Evolutionary conservation across 208 protist species (phyloP), one percentile per base, ranked within the genome.

Genomic region (Wallacemonas sp.): DNA sequence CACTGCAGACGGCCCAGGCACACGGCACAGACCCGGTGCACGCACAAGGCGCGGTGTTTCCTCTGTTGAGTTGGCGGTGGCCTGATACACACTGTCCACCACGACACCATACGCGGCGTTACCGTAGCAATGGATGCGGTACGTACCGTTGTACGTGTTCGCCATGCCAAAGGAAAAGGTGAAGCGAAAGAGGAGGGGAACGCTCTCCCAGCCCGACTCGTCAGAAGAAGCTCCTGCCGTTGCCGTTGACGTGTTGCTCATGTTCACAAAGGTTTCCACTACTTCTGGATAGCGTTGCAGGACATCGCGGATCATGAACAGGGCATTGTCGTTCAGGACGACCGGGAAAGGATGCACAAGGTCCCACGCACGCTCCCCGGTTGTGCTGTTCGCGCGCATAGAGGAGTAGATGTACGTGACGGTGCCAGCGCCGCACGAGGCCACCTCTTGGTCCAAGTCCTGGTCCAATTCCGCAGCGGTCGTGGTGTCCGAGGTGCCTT

Each of bases 101-200:
- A 36, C 52, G 32, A 70, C 55, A 19, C 21, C 33, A 58, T 68
- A 6, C 39, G 6, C 57, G 33, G 39, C 41, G 29, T 70, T 75
- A 26, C 78, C 73, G 64, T 73, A 72, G 63, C 78, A 83, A 67
- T 83, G 78, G 16, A 79, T 1, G 23, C 61, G 61, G 33, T 72
- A 83, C 4, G 2, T 34, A 1, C 73, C 78, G 38, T 46, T 58
- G 44, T 48, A 44, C 17, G 52, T 16, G 39, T 68, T 72, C 29
- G 74, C 68, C 1, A 63, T 29, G 9, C 60, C 49, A 19, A 76
- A 30, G 0, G 64, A 55, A 8, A 65, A 29, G 1, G 64, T 61
- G 27, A 64, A 70, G 9, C 58, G 64, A 2, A 12, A 5, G 1
- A 70, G 58, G 6, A 21, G 33, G 1, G 57, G 46, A 14, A 65